Base-by-base conservation (phyloP, 2,329 filamentous ascomycete species). In the Chrysoporthe cubensis region DNA sequence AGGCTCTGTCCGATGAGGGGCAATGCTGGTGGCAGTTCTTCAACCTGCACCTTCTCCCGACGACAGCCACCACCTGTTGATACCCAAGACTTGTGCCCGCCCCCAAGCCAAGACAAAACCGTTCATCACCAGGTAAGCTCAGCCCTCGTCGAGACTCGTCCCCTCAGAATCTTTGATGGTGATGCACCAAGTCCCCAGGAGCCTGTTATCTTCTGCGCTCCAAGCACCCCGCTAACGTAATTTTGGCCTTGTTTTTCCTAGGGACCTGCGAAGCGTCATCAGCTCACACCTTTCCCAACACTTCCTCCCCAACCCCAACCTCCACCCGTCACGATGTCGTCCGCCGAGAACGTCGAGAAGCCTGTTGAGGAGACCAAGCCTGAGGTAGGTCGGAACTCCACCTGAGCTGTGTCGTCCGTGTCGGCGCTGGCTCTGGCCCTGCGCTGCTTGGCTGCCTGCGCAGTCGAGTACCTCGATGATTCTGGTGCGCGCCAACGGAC, bases 301-400 rank as follows among this genome's bases (percentile, higher is more conserved):
- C 37, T 40, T 40, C 37, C 9, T 40, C 9, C 37, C 57, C 62
- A 50, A 43, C 54, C 26, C 6, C 16, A 4, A 21, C n/a, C 64
- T 34, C 56, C 26, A 59, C 64, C 40, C 26, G 43, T 64, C 69
- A 75, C 65, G 46, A 79, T 79, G 77, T 78, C 75, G 64, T 73
- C 75, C 67, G 71, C 74, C 72, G 77, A 78, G 62, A 76, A 74
- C 72, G 73, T 74, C 48, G 76, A 77, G 67, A 78, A 78, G 74
- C 73, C 76, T 48, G 66, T 74, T 69, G 74, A 75, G 72, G 75
- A 76, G 74, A 75, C 75, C 70, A 75, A 75, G 72, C 65, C 72
- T 40, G 74, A 69, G 67, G 67, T 69, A 26, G 37, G 67, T 69
- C 8, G 14, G 59, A 40, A 18, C 32, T 57, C 4, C 50, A 26